phyloP scores from a whole-genome alignment of 2,329 filamentous ascomycete species.

The Hymenoscyphus occultus region DNA sequence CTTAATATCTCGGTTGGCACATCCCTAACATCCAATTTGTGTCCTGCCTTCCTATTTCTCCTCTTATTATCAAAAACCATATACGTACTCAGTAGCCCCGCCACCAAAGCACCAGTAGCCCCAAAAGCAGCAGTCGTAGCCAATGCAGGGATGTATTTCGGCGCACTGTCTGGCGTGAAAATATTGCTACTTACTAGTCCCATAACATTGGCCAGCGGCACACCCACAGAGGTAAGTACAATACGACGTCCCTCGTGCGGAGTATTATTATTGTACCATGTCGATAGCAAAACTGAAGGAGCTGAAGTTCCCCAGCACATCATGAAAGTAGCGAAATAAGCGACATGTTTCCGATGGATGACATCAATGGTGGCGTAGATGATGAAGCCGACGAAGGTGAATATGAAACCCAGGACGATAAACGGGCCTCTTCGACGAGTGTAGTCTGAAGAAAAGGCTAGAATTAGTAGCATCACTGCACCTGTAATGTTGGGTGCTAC shows the following conservation, averaged over 20 bases:
- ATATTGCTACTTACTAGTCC: constrained; percentile 67
- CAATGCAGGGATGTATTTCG: constrained; percentile 64
- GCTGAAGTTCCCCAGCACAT: constrained; percentile 51
- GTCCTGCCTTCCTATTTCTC: constrained; percentile 29
- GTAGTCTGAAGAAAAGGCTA: constrained; percentile 69
- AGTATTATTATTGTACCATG: constrained; percentile 61
- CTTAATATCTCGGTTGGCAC: constrained; percentile 54
- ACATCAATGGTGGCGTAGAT: constrained; percentile 70
- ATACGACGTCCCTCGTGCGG: constrained; percentile 61
- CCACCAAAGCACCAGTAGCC: constrained; percentile 54
- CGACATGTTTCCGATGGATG: constrained; percentile 47
- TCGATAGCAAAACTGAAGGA: constrained; percentile 33
- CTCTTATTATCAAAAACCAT: constrained; percentile 55
- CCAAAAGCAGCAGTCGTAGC: constrained; percentile 65
- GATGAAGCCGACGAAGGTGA: constrained; percentile 75
- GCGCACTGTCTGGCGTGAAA: constrained; percentile 61
- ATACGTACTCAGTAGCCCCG: constrained; percentile 53
- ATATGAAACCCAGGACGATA: constrained; percentile 67
- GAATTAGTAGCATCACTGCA: constrained; percentile 66
- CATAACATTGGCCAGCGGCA: constrained; percentile 64
- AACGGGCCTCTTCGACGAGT: constrained; percentile 52
- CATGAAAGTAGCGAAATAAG: constrained; percentile 67
- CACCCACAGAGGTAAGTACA: constrained; percentile 58
- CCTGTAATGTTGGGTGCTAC: constrained; percentile 77
- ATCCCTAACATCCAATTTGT: constrained; percentile 40